A percentile compares a stretch with the other conserved stretches of the same genome.
Evolutionary conservation across 768 basidiomycete genomes (phyloP).

Genomic region (Auricularia cornea): DNA sequence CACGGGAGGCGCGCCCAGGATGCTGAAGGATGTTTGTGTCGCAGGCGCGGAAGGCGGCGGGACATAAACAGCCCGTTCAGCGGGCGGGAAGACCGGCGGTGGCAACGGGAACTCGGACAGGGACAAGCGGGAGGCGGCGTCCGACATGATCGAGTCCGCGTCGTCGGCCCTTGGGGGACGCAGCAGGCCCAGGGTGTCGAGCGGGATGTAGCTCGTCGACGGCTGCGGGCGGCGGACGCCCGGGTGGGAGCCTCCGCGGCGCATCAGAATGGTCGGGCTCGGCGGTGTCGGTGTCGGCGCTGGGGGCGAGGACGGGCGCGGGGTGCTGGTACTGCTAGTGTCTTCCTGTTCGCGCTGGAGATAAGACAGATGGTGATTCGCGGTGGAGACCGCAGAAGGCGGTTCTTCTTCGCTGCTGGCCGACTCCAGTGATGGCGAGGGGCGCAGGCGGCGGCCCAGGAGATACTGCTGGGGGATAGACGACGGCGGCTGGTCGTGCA

Average conservation of each 20-base stretch:
- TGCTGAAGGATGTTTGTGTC: not conserved
- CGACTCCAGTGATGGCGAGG: not conserved
- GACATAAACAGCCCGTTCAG: not conserved
- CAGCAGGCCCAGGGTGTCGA: not conserved
- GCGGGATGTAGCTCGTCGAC: not conserved
- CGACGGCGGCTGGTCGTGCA: not conserved
- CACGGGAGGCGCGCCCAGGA: not conserved
- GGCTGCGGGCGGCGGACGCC: not conserved
- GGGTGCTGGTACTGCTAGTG: not conserved
- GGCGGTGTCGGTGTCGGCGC: not conserved
- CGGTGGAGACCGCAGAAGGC: not conserved
- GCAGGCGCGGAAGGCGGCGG: not conserved
- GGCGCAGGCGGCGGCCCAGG: not conserved
- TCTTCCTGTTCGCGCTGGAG: not conserved
- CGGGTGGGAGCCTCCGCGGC: not conserved
- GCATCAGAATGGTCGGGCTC: not conserved
- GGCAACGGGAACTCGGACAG: not conserved
- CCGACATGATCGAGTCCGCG: not conserved
- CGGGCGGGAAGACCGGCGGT: not conserved
- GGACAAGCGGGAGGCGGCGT: not conserved
- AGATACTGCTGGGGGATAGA: not conserved
- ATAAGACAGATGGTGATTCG: slow-evolving; percentile 1
- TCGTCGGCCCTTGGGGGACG: not conserved
- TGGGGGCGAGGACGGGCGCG: not conserved
- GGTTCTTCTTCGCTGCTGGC: not conserved